These are phyloP conservation scores for Claviceps sp. DNA, from an alignment of 2,329 filamentous ascomycete species.

Conservation along the genomic window DNA sequence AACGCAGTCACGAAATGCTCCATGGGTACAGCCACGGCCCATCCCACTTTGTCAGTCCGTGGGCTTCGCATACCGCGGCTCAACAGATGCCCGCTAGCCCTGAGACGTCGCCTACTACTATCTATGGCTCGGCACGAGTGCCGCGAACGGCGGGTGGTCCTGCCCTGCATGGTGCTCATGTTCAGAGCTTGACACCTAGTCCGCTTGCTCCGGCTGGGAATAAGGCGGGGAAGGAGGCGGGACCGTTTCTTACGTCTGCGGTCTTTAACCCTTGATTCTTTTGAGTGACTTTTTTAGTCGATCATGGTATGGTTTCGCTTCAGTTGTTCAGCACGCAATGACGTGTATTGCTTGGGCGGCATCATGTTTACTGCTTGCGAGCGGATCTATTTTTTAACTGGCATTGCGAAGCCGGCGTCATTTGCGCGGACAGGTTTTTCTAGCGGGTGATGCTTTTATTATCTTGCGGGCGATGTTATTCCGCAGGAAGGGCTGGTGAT, in stretches of 20 bases:
- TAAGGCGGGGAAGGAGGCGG: slow-evolving; percentile 10
- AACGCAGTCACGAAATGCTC: slow-evolving; percentile 38
- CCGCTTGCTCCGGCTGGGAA: neutral
- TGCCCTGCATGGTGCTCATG: neutral
- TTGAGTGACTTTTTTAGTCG: neutral
- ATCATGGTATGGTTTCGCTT: too few relatives aligned
- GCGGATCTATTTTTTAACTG: too few relatives aligned
- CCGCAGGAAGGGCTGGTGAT: too few relatives aligned
- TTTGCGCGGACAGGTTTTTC: too few relatives aligned
- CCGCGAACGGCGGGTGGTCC: neutral
- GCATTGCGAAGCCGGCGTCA: too few relatives aligned
- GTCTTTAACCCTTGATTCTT: slow-evolving; percentile 31
- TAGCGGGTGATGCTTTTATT: too few relatives aligned
- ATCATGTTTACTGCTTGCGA: too few relatives aligned
- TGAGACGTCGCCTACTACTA: neutral
- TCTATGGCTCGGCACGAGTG: slow-evolving; percentile 6
- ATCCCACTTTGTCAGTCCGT: slow-evolving; percentile 11
- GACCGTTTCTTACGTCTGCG: slow-evolving; percentile 34
- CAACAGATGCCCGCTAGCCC: slow-evolving; percentile 7
- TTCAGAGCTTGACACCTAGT: neutral
- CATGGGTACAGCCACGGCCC: slow-evolving; percentile 15
- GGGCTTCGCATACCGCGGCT: neutral
- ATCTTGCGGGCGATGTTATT: too few relatives aligned
- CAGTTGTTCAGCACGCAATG: neutral
- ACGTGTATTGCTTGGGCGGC: neutral